Conservation (phyloP, 768 basidiomycete species). For the Suillus americanus region DNA sequence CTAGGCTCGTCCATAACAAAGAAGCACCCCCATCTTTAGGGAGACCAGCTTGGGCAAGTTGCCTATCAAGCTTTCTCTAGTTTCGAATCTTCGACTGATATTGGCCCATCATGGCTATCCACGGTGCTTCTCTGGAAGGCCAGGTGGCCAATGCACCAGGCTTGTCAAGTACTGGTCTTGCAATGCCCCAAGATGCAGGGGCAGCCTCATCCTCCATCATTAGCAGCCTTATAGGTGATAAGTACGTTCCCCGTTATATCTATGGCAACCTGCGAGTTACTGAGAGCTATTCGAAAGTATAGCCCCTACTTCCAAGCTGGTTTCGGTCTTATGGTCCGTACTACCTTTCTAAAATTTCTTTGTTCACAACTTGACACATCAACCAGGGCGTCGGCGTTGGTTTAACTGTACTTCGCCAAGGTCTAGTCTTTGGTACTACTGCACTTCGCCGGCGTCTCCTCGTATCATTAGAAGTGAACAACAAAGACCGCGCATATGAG, state of each 20-base stretch:
- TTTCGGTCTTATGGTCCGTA: constrained; percentile 89
- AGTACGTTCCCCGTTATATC: constrained; percentile 47
- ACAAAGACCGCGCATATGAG: constrained; percentile 91
- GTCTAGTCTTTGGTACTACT: constrained; percentile 63
- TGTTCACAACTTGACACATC: constrained; percentile 1
- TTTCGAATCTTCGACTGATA: neutral
- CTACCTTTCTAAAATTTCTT: neutral
- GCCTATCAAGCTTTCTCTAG: neutral
- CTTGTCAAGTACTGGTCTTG: constrained; percentile 1
- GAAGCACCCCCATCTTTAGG: neutral
- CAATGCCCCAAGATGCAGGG: constrained; percentile 11
- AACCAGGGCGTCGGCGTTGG: constrained; percentile 87
- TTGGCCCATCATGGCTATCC: neutral
- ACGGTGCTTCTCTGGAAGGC: neutral
- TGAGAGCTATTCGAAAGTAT: constrained; percentile 35
- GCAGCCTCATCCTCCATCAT: constrained; percentile 32
- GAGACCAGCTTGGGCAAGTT: neutral
- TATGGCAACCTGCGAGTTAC: constrained; percentile 12
- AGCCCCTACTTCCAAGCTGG: constrained; percentile 99
- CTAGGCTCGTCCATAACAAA: neutral
- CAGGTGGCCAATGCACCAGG: neutral
- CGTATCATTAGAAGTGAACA: constrained; percentile 93
- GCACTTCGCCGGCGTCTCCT: constrained; percentile 87
- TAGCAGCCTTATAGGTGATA: constrained; percentile 52
- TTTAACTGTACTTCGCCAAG: constrained; percentile 71